A percentile compares a stretch with the other conserved stretches of the same genome.
Evolutionary conservation across 208 protist species (phyloP).

Genomic region (Trypanosoma grayi): DNA sequence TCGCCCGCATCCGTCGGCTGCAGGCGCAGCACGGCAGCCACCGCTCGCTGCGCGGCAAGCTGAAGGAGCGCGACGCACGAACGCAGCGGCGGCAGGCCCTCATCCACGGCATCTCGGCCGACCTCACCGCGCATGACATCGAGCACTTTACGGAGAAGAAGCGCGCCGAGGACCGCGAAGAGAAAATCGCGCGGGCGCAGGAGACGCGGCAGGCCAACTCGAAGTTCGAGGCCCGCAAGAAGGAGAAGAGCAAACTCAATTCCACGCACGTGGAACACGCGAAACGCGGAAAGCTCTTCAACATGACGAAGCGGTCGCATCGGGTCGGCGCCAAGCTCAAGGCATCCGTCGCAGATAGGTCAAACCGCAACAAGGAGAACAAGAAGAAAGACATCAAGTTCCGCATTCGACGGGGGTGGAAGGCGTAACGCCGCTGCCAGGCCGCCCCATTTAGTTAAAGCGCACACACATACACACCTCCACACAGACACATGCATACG

Average conservation of each 20-base stretch:
- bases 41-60: slow-evolving; percentile 68
- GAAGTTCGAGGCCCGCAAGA: slow-evolving; percentile 87
- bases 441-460: not conserved
- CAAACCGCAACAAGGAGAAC: slow-evolving; percentile 79
- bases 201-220: slow-evolving; percentile 77
- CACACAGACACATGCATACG: not conserved
- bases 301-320: slow-evolving; percentile 88
- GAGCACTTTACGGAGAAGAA: slow-evolving; percentile 88
- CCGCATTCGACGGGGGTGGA: slow-evolving; percentile 90
- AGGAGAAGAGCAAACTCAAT: slow-evolving; percentile 90
- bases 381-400: slow-evolving; percentile 94
- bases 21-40: slow-evolving; percentile 70
- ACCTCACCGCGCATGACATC: slow-evolving; percentile 78
- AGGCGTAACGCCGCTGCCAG: slow-evolving; percentile 52
- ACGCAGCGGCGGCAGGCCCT: slow-evolving; percentile 56
- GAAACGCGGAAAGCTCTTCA: slow-evolving; percentile 88
- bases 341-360: slow-evolving; percentile 72
- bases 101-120: slow-evolving; percentile 75
- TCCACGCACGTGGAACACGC: slow-evolving; percentile 84
- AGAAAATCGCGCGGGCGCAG: slow-evolving; percentile 80
- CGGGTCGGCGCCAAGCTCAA: slow-evolving; percentile 85
- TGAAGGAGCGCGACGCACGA: slow-evolving; percentile 56
- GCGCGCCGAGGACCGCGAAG: slow-evolving; percentile 69
- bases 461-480: no score
- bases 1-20: slow-evolving; percentile 78